A percentile compares a stretch with the other conserved stretches of the same genome.
phyloP scores from a whole-genome alignment of 2,329 filamentous ascomycete genomes.

The Ascochyta clinopodiicola region DNA sequence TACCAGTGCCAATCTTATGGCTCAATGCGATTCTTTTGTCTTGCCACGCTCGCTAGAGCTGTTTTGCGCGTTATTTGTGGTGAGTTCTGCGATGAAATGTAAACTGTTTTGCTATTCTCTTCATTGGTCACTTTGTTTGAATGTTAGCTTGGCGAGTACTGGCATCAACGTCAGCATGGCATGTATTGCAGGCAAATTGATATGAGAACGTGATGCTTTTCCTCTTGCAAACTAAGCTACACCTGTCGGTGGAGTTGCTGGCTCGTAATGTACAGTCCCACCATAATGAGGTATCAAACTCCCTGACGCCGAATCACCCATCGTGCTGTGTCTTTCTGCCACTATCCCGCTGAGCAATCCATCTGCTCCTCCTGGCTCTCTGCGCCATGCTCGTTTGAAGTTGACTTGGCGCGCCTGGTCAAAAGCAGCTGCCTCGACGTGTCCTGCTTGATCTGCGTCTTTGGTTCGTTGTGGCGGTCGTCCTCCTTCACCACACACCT shows the following conservation, averaged over 20 bases:
- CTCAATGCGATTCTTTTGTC: conserved; percentile 1
- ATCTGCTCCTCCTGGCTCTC: background rate
- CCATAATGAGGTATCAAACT: conserved; percentile 26
- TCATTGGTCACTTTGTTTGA: background rate
- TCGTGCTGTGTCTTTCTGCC: background rate
- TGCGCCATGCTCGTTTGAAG: background rate
- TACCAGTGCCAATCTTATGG: conserved; percentile 9
- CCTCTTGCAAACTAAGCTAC: background rate
- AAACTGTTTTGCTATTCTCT: background rate
- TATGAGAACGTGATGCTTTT: background rate
- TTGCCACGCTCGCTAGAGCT: too few relatives aligned
- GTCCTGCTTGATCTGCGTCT: background rate
- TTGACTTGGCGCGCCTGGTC: background rate
- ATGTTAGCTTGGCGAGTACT: too few relatives aligned
- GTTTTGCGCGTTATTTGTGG: too few relatives aligned
- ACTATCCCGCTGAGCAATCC: background rate
- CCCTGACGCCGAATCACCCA: conserved; percentile 18
- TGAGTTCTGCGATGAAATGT: too few relatives aligned
- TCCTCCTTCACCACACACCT: conserved; percentile 57
- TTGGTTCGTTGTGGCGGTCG: background rate
- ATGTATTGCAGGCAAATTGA: background rate
- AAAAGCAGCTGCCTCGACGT: background rate
- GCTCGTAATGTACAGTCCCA: conserved; percentile 23
- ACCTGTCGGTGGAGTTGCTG: conserved; percentile 2
- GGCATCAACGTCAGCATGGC: too few relatives aligned